Evolutionary conservation across 441 rosid genomes (phyloP), one percentile per base, ranked within the genome.

Genomic region (Theobroma grandiflorum): DNA sequence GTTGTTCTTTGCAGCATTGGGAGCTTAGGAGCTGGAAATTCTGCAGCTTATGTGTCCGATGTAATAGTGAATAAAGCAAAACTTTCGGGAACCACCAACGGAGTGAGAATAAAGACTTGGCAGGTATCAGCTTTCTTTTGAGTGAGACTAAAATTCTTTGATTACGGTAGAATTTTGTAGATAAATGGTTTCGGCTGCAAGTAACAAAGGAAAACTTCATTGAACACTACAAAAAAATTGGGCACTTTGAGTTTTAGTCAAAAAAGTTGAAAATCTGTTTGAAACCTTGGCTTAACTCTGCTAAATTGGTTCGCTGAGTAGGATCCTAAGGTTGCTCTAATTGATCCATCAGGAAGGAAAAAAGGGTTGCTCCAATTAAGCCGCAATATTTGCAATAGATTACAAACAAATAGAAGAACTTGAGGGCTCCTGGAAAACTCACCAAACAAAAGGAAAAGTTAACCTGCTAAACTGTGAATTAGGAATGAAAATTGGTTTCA

Each of bases 61-160:
- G 97, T 96, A 81, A 50, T 88, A 12, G 93, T 96, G 78, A 87
- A 88, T 77, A 85, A 91, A 85, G 93, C 96, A 12, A 90, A 49
- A 59, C 76, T 96, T 76, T 82, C 92, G 53, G 98, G 96, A 88
- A 93, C 98, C 76, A 86, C 89, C 5, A 96, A 96, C 64, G 99
- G 98, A n/a, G 93, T 91, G 1, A 89, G 99, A 84, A 96, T 96
- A 73, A 96, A 96, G 84, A 96, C 98, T 61, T 96, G 99, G 98
- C 99, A 96, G 97, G 99, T 96, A 86, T 53, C 57, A 69, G 35
- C 55, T 68, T 12, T 66, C 69, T 65, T 38, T 49, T 35, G 26
- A 31, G 53, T 0, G 6, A 35, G 35, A 26, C 43, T 35, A 18
- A 7, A 65, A 18, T 65, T 65, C 26, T 38, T 38, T 38, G 8